Evolutionary conservation across 2,329 filamentous ascomycete species (phyloP).

Genomic region (Verticillium isaacii): DNA sequence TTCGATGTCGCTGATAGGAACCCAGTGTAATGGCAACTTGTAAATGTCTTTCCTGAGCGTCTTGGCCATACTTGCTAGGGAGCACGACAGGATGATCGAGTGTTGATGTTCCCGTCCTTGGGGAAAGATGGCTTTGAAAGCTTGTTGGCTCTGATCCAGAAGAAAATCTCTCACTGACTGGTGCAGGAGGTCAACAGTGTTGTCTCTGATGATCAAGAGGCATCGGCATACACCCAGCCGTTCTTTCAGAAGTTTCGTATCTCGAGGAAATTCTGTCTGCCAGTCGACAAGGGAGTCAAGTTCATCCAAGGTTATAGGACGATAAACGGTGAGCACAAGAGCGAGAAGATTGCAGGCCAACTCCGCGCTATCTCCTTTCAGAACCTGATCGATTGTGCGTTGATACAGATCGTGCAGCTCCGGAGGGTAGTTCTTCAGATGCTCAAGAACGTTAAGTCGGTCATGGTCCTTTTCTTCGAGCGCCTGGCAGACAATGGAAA

Average conservation of each 20-base stretch:
- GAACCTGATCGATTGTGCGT: slow-evolving; percentile 30
- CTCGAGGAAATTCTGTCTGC: too few relatives aligned
- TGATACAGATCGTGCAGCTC: slow-evolving; percentile 30
- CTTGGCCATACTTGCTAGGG: too few relatives aligned
- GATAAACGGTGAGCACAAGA: slow-evolving; percentile 21
- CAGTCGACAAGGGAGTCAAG: slow-evolving; percentile 9
- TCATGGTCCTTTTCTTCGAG: not conserved
- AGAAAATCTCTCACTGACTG: slow-evolving; percentile 39
- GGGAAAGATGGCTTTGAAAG: slow-evolving; percentile 19
- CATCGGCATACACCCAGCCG: slow-evolving; percentile 31
- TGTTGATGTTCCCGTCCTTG: too few relatives aligned
- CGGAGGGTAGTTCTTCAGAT: slow-evolving; percentile 19
- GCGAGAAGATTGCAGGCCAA: slow-evolving; percentile 28
- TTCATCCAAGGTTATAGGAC: slow-evolving; percentile 30
- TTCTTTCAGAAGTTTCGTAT: too few relatives aligned
- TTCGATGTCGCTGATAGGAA: too few relatives aligned
- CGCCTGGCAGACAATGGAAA: slow-evolving; percentile 16
- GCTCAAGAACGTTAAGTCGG: not conserved
- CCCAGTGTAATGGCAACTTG: too few relatives aligned
- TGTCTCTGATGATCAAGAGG: slow-evolving; percentile 27
- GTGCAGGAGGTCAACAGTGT: slow-evolving; percentile 30
- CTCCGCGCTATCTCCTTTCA: slow-evolving; percentile 15
- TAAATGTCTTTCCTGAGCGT: too few relatives aligned
- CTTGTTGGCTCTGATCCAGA: slow-evolving; percentile 18
- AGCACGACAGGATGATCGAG: too few relatives aligned